Evolutionary conservation across 2,329 filamentous ascomycete species (phyloP).

Genomic region (Neonectria ditissima): DNA sequence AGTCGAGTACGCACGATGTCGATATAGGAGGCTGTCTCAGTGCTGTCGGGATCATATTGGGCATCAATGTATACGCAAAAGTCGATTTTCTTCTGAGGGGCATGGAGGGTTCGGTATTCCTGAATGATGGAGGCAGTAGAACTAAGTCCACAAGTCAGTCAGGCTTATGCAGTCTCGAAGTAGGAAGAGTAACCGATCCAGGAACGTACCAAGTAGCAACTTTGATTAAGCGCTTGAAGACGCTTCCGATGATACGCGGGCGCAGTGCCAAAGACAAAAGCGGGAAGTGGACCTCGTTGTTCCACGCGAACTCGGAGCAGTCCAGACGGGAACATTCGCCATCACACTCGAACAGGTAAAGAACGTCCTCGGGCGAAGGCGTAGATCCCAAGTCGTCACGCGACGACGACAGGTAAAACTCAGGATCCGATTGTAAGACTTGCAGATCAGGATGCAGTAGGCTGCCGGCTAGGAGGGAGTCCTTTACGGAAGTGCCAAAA

Average conservation of each 20-base stretch:
- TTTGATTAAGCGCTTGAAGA: background rate
- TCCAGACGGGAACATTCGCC: slow-evolving; percentile 2
- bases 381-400: background rate
- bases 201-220: background rate
- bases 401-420: background rate
- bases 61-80: slow-evolving; percentile 14
- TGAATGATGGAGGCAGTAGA: background rate
- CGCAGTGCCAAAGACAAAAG: slow-evolving; percentile 3
- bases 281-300: slow-evolving; percentile 2
- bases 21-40: background rate
- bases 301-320: slow-evolving; percentile 8
- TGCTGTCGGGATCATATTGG: background rate
- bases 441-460: background rate
- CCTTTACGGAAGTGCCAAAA: background rate
- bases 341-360: background rate
- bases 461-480: background rate
- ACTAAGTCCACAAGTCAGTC: background rate
- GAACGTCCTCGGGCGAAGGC: background rate
- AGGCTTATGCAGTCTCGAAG: background rate
- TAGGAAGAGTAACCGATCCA: background rate
- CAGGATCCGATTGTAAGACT: background rate
- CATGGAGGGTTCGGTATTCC: slow-evolving; percentile 10
- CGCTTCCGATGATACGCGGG: background rate
- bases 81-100: slow-evolving; percentile 25
- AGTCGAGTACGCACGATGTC: background rate